phyloP scores from a whole-genome alignment of 176 grass and related monocot genomes.

The Oryza meridionalis region DNA sequence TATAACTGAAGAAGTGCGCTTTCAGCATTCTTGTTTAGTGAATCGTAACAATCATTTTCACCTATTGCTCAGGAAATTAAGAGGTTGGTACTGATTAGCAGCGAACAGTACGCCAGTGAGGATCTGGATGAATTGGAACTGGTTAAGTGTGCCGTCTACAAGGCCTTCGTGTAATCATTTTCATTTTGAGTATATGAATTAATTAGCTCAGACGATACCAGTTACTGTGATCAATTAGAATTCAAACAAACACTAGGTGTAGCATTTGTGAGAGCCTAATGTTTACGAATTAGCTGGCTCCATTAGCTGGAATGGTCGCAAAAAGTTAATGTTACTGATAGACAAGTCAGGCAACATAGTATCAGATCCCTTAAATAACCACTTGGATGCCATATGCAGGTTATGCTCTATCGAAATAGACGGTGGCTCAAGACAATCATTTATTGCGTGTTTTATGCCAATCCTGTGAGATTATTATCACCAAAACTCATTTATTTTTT shows the following conservation, averaged over 20 bases:
- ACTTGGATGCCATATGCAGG: not conserved
- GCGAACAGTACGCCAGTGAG: not conserved
- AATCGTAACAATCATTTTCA: not conserved
- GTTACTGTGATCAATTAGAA: too few relatives aligned
- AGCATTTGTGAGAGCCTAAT: not conserved
- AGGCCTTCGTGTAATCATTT: too few relatives aligned
- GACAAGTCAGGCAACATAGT: not conserved
- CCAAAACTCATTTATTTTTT: conserved; percentile 15
- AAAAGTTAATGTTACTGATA: not conserved
- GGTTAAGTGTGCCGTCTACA: not conserved
- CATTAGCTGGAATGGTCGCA: not conserved
- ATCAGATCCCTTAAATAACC: not conserved
- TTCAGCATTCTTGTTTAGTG: too few relatives aligned
- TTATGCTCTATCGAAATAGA: conserved; percentile 31
- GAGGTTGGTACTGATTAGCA: not conserved
- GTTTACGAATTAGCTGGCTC: not conserved
- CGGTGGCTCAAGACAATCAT: conserved; percentile 42
- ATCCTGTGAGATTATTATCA: not conserved
- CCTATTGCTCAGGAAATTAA: not conserved
- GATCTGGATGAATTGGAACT: not conserved
- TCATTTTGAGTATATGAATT: too few relatives aligned
- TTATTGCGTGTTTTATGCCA: conserved; percentile 46
- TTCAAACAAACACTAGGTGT: too few relatives aligned
- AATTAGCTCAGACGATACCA: too few relatives aligned
- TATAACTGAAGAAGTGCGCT: not conserved